Evolutionary conservation across 2,329 filamentous ascomycete species (phyloP).

Genomic region (Exophiala alcalophila): DNA sequence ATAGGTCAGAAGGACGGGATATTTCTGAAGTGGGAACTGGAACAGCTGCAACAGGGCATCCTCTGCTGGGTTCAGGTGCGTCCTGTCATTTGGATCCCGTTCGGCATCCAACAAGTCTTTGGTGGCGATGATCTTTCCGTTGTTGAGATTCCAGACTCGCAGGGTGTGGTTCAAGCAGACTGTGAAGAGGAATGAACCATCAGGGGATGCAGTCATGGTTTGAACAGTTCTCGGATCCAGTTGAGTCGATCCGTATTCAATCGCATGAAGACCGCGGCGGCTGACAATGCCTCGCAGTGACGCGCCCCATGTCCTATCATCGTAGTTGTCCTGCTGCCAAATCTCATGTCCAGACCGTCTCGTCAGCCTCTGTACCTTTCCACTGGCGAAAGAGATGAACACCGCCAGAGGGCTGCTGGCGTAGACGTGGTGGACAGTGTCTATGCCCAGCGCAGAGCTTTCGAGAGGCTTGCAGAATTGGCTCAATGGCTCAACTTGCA

Average conservation of each 20-base stretch:
- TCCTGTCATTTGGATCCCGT: slow-evolving; percentile 66
- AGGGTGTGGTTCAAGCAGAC: slow-evolving; percentile 86
- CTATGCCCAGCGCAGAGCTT: slow-evolving; percentile 73
- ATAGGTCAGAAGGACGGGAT: slow-evolving; percentile 65
- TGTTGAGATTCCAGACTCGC: slow-evolving; percentile 84
- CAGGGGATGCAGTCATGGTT: slow-evolving; percentile 45
- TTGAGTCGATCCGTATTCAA: slow-evolving; percentile 42
- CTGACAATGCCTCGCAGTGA: slow-evolving; percentile 48
- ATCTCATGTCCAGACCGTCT: slow-evolving; percentile 53
- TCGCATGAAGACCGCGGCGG: slow-evolving; percentile 43
- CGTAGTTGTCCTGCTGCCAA: slow-evolving; percentile 48
- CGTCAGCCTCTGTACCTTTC: slow-evolving; percentile 62
- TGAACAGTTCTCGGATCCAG: slow-evolving; percentile 45
- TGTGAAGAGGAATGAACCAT: slow-evolving; percentile 62
- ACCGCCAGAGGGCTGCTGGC: slow-evolving; percentile 71
- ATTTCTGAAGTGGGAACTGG: slow-evolving; percentile 37
- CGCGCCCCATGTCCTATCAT: slow-evolving; percentile 49
- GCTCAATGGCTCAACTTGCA: slow-evolving; percentile 69
- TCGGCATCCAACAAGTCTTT: slow-evolving; percentile 73
- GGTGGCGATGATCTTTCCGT: slow-evolving; percentile 71
- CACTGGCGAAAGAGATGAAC: slow-evolving; percentile 62
- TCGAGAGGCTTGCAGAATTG: slow-evolving; percentile 63
- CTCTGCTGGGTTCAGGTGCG: slow-evolving; percentile 75
- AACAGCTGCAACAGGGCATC: slow-evolving; percentile 73
- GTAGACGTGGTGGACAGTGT: slow-evolving; percentile 68